Percentiles rank a stretch among this genome's conserved stretches.
Conservation (phyloP, 306 rosid species). For the Malus orientalis region DNA sequence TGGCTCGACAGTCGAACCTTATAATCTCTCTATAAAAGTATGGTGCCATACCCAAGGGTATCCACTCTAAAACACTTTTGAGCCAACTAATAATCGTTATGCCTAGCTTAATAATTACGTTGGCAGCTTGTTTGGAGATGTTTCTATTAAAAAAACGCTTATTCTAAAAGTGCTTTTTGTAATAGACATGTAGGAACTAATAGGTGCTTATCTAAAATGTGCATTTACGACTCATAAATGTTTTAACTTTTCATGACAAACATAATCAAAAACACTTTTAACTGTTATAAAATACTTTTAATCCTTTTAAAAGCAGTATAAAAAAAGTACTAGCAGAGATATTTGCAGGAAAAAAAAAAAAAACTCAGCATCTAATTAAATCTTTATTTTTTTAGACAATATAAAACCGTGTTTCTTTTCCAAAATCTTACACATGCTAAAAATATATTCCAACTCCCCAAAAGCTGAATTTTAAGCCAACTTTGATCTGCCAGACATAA, state of each 20-base stretch:
- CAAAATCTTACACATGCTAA: background rate
- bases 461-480: slow-evolving; percentile 6
- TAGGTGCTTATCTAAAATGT: background rate
- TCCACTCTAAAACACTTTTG: background rate
- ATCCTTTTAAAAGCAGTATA: too few species aligned
- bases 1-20: too few species aligned
- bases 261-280: too few species aligned
- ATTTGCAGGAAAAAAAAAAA: background rate
- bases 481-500: background rate
- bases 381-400: background rate
- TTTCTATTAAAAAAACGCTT: too few species aligned
- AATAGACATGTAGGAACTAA: background rate
- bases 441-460: background rate
- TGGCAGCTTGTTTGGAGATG: background rate
- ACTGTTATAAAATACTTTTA: too few species aligned
- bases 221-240: too few species aligned
- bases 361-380: background rate
- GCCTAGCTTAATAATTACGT: background rate
- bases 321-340: background rate
- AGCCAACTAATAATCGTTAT: background rate
- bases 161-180: too few species aligned
- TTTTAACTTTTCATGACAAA: too few species aligned
- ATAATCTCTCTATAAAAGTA: too few species aligned
- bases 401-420: background rate
- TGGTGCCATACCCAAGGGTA: too few species aligned